Evolutionary conservation across 345 rosid genomes (phyloP).

Genomic region (Eucalyptus globulus): DNA sequence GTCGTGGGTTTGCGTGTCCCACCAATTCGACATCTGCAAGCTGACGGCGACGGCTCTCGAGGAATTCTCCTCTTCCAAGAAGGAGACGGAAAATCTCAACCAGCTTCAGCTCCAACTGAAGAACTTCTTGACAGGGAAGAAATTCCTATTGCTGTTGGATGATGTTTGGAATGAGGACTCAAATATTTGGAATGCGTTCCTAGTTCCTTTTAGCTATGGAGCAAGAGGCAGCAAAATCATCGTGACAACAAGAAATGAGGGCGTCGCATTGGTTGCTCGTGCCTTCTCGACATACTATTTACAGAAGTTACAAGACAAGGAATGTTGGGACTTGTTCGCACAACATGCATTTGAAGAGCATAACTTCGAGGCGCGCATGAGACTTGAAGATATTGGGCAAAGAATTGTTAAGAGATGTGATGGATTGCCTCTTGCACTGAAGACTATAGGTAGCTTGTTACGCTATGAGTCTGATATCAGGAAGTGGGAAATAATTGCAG

Average conservation of each 20-base stretch:
- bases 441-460: slow-evolving; percentile 3
- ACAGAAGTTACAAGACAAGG: background rate
- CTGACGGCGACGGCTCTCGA: background rate
- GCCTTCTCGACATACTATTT: background rate
- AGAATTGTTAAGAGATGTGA: background rate
- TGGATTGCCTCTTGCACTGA: background rate
- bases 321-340: background rate
- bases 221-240: background rate
- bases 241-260: background rate
- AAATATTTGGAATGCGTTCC: background rate
- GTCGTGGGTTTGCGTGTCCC: slow-evolving; percentile 6
- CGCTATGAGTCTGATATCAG: background rate
- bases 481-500: background rate
- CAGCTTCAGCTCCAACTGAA: background rate
- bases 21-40: background rate
- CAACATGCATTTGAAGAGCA: background rate
- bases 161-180: slow-evolving; percentile 23
- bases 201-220: background rate
- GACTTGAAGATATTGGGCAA: background rate
- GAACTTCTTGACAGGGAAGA: slow-evolving; percentile 6
- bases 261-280: background rate
- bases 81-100: background rate
- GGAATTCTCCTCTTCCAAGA: background rate
- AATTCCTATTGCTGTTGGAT: slow-evolving; percentile 23
- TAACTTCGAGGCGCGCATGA: background rate